phyloP scores from a whole-genome alignment of 2,329 filamentous ascomycete species.

The Scopulariopsis brevicaulis region DNA sequence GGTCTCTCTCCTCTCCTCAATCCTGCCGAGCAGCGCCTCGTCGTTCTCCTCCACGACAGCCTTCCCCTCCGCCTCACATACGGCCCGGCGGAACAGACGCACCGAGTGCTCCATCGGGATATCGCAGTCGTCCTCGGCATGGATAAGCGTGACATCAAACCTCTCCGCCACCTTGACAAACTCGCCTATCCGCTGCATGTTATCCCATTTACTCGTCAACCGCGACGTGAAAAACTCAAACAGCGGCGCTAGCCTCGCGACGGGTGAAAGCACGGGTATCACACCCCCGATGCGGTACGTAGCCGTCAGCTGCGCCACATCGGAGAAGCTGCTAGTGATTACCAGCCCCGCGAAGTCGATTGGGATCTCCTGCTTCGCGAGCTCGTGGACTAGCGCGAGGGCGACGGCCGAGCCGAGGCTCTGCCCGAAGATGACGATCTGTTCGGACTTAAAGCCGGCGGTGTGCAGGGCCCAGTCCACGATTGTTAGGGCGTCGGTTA shows the following conservation, averaged over 20 bases:
- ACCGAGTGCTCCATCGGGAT: slow-evolving; percentile 32
- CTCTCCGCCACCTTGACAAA: slow-evolving; percentile 16
- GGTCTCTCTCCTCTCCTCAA: slow-evolving; percentile 13
- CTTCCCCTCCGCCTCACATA: slow-evolving; percentile 22
- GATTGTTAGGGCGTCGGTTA: slow-evolving; percentile 39
- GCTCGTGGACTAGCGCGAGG: slow-evolving; percentile 25
- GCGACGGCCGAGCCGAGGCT: slow-evolving; percentile 45
- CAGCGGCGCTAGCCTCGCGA: slow-evolving; percentile 22
- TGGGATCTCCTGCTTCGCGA: slow-evolving; percentile 4
- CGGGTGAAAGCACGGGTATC: slow-evolving; percentile 31
- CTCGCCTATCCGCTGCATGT: slow-evolving; percentile 24
- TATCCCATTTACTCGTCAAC: slow-evolving; percentile 31
- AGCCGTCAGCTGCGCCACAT: slow-evolving; percentile 31
- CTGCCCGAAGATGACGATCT: slow-evolving; percentile 48
- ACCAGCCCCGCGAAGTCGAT: slow-evolving; percentile 31
- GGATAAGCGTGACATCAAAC: slow-evolving; percentile 28
- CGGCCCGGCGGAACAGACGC: slow-evolving; percentile 31
- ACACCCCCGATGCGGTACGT: slow-evolving; percentile 39
- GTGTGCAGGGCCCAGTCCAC: slow-evolving; percentile 40
- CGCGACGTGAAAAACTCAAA: slow-evolving; percentile 23
- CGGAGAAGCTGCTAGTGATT: slow-evolving; percentile 35
- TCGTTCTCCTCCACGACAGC: slow-evolving; percentile 16
- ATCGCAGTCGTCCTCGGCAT: slow-evolving; percentile 31
- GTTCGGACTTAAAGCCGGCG: slow-evolving; percentile 37
- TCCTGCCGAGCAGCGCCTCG: neutral